Percentiles rank a stretch among this genome's conserved stretches.
Evolutionary conservation across 768 basidiomycete species (phyloP).

Genomic region (Lactarius psammicola): DNA sequence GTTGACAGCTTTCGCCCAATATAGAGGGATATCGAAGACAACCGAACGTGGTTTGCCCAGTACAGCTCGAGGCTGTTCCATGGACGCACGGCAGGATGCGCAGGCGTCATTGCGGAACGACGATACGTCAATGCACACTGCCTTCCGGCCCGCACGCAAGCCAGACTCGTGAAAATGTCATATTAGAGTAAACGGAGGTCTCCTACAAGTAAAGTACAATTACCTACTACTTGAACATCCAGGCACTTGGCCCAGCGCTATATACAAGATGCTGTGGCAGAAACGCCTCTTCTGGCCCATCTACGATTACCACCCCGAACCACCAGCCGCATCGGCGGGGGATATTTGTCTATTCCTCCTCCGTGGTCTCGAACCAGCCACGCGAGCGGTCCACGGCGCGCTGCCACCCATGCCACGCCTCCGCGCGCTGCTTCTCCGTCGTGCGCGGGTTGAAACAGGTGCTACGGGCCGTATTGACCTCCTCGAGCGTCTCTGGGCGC

Average conservation of each 20-base stretch:
- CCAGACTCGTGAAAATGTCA: background rate
- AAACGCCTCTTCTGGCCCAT: background rate
- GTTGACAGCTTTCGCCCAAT: no score
- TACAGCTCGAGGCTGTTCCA: no score
- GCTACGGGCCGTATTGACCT: constrained; percentile 86
- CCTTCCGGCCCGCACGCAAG: background rate
- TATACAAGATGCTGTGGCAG: background rate
- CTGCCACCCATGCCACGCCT: constrained; percentile 81
- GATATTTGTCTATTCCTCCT: constrained; percentile 28
- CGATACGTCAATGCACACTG: no score
- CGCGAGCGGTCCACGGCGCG: constrained; percentile 81
- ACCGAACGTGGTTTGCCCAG: no score
- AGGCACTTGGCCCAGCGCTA: background rate
- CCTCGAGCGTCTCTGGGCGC: constrained; percentile 74
- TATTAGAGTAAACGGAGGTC: background rate
- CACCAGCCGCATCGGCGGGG: no score
- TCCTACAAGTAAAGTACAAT: background rate
- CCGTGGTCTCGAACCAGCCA: constrained; percentile 70
- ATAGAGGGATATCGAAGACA: no score
- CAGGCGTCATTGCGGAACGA: no score
- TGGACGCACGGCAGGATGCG: no score
- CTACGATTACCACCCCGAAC: background rate
- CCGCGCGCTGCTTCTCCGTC: constrained; percentile 52
- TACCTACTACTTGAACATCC: background rate
- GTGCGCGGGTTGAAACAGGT: constrained; percentile 62